Percentiles rank a stretch among this genome's conserved stretches.
phyloP scores from a whole-genome alignment of 176 grass and related monocot species.

The Aegilops speltoides region DNA sequence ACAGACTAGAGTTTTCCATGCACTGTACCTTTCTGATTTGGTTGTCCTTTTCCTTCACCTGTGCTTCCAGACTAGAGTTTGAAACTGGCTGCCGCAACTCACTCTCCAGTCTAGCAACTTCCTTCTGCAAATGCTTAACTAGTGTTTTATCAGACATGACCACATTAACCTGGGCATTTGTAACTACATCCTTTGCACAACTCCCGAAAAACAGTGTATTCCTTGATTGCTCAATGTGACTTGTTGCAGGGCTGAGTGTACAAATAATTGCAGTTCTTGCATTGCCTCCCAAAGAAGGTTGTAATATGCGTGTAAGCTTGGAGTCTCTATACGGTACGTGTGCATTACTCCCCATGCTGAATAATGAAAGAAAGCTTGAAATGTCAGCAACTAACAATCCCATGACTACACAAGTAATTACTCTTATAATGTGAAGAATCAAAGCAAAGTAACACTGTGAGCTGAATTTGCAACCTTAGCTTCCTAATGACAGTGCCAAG shows the following conservation, averaged over 20 bases:
- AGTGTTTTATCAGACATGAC: conserved; percentile 89
- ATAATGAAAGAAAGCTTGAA: conserved; percentile 25
- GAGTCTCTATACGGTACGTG: conserved; percentile 93
- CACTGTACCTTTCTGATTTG: conserved; percentile 67
- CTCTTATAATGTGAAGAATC: conserved; percentile 18
- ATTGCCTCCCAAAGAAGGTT: conserved; percentile 84
- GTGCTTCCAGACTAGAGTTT: conserved; percentile 53
- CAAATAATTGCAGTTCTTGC: conserved; percentile 87
- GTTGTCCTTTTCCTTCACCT: conserved; percentile 71
- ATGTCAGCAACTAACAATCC: not conserved
- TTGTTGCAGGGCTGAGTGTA: conserved; percentile 72
- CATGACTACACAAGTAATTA: not conserved
- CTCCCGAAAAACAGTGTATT: conserved; percentile 85
- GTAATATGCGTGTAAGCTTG: conserved; percentile 87
- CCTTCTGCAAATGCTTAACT: conserved; percentile 85
- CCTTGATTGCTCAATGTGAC: conserved; percentile 79
- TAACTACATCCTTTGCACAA: conserved; percentile 85
- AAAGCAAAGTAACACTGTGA: not conserved
- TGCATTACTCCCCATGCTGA: conserved; percentile 71
- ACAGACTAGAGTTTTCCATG: not conserved
- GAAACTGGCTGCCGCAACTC: conserved; percentile 63
- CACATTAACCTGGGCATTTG: conserved; percentile 83
- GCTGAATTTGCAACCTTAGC: conserved; percentile 55
- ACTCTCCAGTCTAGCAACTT: conserved; percentile 85
- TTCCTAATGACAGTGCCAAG: conserved; percentile 92